Base-by-base conservation (phyloP, 2,329 filamentous ascomycete genomes). In the Nigrospora oryzae region DNA sequence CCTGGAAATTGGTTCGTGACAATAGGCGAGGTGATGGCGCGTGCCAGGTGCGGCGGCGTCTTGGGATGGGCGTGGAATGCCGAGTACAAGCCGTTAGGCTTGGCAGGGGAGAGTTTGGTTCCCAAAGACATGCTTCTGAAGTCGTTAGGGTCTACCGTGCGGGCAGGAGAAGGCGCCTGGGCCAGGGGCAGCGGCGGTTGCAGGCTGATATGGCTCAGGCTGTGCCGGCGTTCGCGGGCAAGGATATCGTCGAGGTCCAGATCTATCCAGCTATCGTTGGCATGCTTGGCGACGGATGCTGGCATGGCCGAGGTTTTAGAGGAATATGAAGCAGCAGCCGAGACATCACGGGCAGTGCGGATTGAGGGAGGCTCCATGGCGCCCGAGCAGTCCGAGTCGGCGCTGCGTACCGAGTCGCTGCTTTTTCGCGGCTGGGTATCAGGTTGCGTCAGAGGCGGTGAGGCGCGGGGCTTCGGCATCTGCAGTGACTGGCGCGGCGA, bases 311-410 rank as follows among this genome's bases (percentile, higher is more conserved):
- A 61, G 5, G 63, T 62, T 31, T 69, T 52, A 16, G 66, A 68
- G 4, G 69, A 70, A 31, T 65, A 65, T 23, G 63, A 52, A 2
- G 69, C 70, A 33, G 59, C 51, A 39, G 69, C 58, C 0, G 68
- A 71, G 38, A 60, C 63, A 30, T 64, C 60, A 35, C 63, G 57
- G 31, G 54, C 7, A 28, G 23, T 59, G 10, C 59, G 58, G 31
- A 61, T 51, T 14, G 60, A 61, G 11, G 58, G 57, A 4, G 59
- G 59, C 35, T 63, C 59, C 41, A 65, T 53, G 17, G 53, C 61
- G 46, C 55, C 60, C 4, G 66, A 70, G 28, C 57, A 66, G 38
- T 61, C 54, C 47, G 54, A 61, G 49, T 61, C 65, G 13, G 54
- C 56, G 11, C 62, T 61, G 38, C 60, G 58, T 15, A 32, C 31